Evolutionary conservation across 2,329 filamentous ascomycete species (phyloP), one percentile per base, ranked within the genome.

Genomic region (Ophiosphaerella korrae): DNA sequence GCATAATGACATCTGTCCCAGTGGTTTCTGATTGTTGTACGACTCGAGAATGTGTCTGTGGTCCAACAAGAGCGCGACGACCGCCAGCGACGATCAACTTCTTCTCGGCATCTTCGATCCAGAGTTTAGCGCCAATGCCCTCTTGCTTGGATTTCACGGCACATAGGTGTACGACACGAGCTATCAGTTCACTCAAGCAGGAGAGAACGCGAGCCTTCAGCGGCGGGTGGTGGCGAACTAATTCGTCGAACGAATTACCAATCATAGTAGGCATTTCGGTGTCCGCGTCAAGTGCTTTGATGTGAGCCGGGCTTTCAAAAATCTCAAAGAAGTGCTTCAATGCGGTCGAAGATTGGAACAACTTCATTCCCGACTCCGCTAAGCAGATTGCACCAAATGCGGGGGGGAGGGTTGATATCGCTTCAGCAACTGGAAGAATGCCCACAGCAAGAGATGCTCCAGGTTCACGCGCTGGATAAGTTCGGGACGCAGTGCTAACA

Each of bases 311-410:
- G 60, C 91, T 97, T 73, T 97, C 90, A 60, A 99, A 99, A n/a
- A 97, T 91, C 70, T 97, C 90, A 58, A 99, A 88, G 70, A 92
- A 97, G 61, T 86, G 89, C 49, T 92, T 87, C 38, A 99, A 81
- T 1, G 91, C 92, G 50, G 85, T 82, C 0, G 92, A 97, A 0
- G 86, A 83, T 50, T 91, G 86, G 64, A 99, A 95, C 68, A 97
- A 82, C 64, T 89, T 88, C 80, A 97, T 88, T 7, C 94, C 94
- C 24, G 85, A 81, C 55, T 90, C 88, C 63, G 97, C 97, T 48
- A 99, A 77, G 61, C 90, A 99, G 45, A 99, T 96, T 5, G 94
- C 92, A 55, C 93, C 93, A 63, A 99, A 88, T 2, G 93, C 92
- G 50, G 88, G 85, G 0, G 94, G 92, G 3, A 99, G 86, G 50